phyloP scores from a whole-genome alignment of 768 basidiomycete genomes.

The Podaxis rugospora region DNA sequence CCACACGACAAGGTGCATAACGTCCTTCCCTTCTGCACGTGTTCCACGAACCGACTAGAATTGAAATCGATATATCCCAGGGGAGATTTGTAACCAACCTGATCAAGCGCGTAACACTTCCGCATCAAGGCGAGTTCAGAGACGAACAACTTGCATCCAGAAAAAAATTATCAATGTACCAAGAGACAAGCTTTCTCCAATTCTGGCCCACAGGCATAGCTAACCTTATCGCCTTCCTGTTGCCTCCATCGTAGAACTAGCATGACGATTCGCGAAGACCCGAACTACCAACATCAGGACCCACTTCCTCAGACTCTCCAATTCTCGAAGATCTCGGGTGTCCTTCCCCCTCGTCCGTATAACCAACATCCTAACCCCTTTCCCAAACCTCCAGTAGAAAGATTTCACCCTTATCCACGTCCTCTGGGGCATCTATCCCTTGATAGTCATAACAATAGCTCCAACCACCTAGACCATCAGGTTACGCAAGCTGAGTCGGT shows the following conservation, averaged over 20 bases:
- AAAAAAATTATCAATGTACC: slow-evolving; percentile 28
- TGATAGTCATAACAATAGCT: neutral
- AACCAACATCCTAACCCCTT: neutral
- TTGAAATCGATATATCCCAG: neutral
- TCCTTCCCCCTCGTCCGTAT: neutral
- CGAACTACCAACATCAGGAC: neutral
- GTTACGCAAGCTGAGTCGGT: neutral
- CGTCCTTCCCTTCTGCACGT: neutral
- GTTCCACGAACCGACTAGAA: neutral
- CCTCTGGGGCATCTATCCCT: neutral
- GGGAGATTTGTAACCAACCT: slow-evolving; percentile 2
- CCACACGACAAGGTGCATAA: slow-evolving; percentile 17
- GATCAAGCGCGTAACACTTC: neutral
- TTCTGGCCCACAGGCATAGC: neutral
- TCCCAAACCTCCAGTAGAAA: neutral
- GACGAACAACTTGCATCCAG: slow-evolving; percentile 11
- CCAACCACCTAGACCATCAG: neutral
- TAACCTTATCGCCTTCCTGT: slow-evolving; percentile 6
- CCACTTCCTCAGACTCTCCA: neutral
- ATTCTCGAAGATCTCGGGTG: neutral
- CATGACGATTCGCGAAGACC: slow-evolving; percentile 13
- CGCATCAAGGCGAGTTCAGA: slow-evolving; percentile 3
- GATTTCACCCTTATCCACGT: slow-evolving; percentile 4
- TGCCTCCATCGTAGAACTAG: slow-evolving; percentile 9
- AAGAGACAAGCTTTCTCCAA: neutral